Evolutionary conservation across 1,284 basidiomycete species (phyloP).

Genomic region (Kwoniella shivajii): DNA sequence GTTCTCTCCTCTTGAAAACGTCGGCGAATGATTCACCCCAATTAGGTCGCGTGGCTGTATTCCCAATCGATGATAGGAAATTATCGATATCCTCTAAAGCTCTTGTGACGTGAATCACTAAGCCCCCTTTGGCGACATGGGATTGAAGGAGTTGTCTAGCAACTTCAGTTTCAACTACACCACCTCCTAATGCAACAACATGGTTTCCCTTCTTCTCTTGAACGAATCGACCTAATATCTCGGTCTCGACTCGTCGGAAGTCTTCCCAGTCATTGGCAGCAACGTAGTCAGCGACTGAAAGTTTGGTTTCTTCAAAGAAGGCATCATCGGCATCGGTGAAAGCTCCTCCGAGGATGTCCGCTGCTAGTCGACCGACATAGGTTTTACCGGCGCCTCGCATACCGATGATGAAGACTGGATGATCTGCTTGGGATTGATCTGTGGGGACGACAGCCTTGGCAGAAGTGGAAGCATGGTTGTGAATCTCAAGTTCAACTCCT

Average conservation of each 20-base stretch:
- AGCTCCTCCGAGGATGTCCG: slow-evolving; percentile 70
- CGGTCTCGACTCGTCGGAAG: slow-evolving; percentile 68
- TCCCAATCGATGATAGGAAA: slow-evolving; percentile 67
- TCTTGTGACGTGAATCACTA: slow-evolving; percentile 72
- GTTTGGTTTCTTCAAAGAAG: slow-evolving; percentile 69
- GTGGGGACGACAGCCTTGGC: slow-evolving; percentile 34
- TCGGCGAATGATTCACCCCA: slow-evolving; percentile 79
- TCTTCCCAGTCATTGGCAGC: slow-evolving; percentile 72
- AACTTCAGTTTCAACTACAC: slow-evolving; percentile 83
- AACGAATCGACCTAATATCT: slow-evolving; percentile 66
- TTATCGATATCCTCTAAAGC: slow-evolving; percentile 70
- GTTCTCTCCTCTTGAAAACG: slow-evolving; percentile 79
- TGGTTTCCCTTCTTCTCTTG: slow-evolving; percentile 63
- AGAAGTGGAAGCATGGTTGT: slow-evolving; percentile 54
- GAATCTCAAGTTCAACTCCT: slow-evolving; percentile 70
- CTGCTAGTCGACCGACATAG: slow-evolving; percentile 78
- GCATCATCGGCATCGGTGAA: slow-evolving; percentile 86
- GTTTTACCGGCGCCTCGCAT: slow-evolving; percentile 99
- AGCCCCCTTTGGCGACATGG: slow-evolving; percentile 65
- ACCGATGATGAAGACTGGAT: slow-evolving; percentile 83
- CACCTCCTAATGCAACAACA: slow-evolving; percentile 91
- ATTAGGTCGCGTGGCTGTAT: slow-evolving; percentile 74
- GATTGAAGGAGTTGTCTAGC: slow-evolving; percentile 71
- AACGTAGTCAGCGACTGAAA: slow-evolving; percentile 76
- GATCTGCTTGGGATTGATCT: slow-evolving; percentile 55